Base-by-base conservation (phyloP, 306 rosid genomes). In the Vigna mungo region DNA sequence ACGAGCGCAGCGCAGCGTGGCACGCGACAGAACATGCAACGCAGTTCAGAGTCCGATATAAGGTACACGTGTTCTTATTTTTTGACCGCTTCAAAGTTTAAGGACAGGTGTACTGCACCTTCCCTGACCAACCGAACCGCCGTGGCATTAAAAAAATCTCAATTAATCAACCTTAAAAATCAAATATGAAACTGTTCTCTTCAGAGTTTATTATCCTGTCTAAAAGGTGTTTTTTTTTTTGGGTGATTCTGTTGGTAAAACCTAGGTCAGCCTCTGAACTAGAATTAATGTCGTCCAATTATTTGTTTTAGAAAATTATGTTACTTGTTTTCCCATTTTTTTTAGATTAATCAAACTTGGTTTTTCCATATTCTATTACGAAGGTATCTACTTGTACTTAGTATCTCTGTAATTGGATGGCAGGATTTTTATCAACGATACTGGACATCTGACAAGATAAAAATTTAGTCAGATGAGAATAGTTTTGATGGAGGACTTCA, bases 1-100 rank as follows among this genome's bases (percentile, higher is more conserved):
- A 62, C 72, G 64, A 77, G 70, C 41, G 61, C 68, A 77, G 70
- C 30, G 62, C 68, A 43, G 67, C 51, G 32, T 25, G 21, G 11
- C 21, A 39, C 49, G 65, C 83, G 36, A n/a, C 65, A 71, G 3
- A 30, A 15, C 41, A 61, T n/a, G 4, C 27, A 14, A 25, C 61
- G n/a, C 23, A 25, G 44, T 37, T 41, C 56, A 47, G 58, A 53
- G 62, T 10, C 15, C 20, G 5, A 60, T 9, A 60, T 17, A 2
- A 48, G 51, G 36, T 58, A 7, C 58, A 9, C 27, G 21, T n/a
- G 49, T 36, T 48, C 32, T 21, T 20, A 20, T 6, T 2, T 16
- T 7, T 46, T 6, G 34, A 14, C 66, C 73, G 25, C 72, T 51
- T 62, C 68, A 14, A 15, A 7, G 46, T 51, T 25, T 34, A 36